Percentiles rank a stretch among this genome's conserved stretches.
Evolutionary conservation across 768 basidiomycete species (phyloP).

Genomic region (Phaeotremella fagi): DNA sequence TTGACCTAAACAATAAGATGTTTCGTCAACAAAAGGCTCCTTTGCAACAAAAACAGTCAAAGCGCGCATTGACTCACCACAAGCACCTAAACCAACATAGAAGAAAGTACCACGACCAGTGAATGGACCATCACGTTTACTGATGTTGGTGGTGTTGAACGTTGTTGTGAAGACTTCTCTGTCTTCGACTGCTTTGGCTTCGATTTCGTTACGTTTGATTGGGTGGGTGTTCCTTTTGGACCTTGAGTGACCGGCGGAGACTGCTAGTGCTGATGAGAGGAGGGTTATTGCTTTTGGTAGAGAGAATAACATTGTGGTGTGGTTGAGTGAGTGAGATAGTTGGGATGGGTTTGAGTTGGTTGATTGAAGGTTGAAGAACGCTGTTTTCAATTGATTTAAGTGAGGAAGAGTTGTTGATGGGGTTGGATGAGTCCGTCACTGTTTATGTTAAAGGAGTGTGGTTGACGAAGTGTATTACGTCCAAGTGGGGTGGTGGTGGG

Average conservation of each 20-base stretch:
- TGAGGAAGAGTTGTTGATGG: neutral
- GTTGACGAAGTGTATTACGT: constrained; percentile 1
- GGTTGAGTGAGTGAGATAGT: neutral
- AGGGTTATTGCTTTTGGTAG: neutral
- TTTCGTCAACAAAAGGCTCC: neutral
- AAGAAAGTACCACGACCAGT: constrained; percentile 20
- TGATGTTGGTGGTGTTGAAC: constrained; percentile 10
- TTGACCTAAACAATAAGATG: constrained; percentile 13
- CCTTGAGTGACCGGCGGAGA: constrained; percentile 10
- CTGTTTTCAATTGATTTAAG: too few species aligned
- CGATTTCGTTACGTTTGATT: constrained; percentile 2
- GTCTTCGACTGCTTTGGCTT: neutral
- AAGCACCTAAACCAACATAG: constrained; percentile 22
- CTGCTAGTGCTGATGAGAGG: constrained; percentile 5
- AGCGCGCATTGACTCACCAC: constrained; percentile 9
- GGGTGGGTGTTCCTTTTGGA: constrained; percentile 5
- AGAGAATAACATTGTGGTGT: neutral
- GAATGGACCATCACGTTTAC: constrained; percentile 9
- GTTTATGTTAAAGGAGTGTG: constrained; percentile 1
- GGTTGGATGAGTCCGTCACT: neutral
- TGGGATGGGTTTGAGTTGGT: neutral
- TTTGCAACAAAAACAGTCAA: neutral
- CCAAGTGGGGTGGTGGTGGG: neutral
- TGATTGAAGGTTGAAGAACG: neutral
- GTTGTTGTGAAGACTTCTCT: neutral